Percentiles rank a stretch among this genome's conserved stretches.
These are phyloP conservation scores for Cercospora janseana DNA, from an alignment of 2,329 filamentous ascomycete species.

Conservation along the genomic window DNA sequence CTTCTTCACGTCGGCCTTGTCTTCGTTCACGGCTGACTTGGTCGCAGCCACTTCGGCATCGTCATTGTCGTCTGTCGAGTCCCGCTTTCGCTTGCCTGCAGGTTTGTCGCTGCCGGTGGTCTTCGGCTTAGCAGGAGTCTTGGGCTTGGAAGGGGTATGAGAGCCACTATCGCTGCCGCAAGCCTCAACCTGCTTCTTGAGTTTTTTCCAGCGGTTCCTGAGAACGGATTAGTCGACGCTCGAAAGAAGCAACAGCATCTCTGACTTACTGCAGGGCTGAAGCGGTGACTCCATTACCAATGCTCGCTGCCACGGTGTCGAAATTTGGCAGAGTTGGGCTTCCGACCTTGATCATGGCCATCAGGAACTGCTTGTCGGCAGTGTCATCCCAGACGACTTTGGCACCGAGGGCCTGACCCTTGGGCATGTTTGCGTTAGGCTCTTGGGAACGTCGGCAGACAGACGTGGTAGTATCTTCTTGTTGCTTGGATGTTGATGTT, in stretches of 20 bases:
- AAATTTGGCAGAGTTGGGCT: conserved; percentile 10
- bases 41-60: conserved; percentile 2
- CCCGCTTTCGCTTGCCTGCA: conserved; percentile 9
- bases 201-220: conserved; percentile 3
- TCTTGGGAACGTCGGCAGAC: neutral
- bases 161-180: neutral
- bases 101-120: neutral
- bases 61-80: neutral
- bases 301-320: neutral
- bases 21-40: neutral
- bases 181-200: conserved; percentile 2
- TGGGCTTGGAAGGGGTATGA: too few relatives aligned
- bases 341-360: conserved; percentile 19
- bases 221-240: neutral
- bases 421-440: neutral
- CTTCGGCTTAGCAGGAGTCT: neutral
- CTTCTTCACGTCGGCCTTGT: conserved; percentile 7
- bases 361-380: conserved; percentile 22
- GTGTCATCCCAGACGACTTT: conserved; percentile 20
- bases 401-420: neutral
- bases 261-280: neutral
- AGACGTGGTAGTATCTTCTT: too few relatives aligned
- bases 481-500: too few relatives aligned
- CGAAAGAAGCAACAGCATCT: too few relatives aligned
- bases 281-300: neutral